A percentile compares a stretch with the other conserved stretches of the same genome.
Conservation (phyloP, 331 rosid genomes). For the Telfairia occidentalis region DNA sequence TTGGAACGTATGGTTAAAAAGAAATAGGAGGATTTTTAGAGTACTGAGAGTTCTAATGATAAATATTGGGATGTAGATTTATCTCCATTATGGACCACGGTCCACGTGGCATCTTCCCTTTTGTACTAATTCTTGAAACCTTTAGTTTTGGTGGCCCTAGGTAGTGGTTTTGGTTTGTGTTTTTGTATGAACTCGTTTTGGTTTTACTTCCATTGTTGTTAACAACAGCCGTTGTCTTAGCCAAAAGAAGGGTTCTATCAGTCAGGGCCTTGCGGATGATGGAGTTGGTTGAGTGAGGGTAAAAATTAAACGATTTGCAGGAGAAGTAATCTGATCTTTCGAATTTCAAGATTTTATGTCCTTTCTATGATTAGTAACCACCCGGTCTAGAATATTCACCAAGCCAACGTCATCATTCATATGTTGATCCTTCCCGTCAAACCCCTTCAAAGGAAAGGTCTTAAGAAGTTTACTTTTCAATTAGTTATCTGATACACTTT, state of each 20-base stretch:
- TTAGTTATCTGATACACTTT: neutral
- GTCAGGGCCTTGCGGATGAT: neutral
- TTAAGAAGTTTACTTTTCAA: neutral
- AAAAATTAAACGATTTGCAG: neutral
- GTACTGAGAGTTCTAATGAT: neutral
- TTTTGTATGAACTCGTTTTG: neutral
- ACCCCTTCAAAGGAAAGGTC: neutral
- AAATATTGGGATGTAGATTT: neutral
- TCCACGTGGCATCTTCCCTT: neutral
- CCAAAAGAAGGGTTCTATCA: neutral
- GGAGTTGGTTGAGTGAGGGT: neutral
- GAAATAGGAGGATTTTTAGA: neutral
- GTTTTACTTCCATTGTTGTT: neutral
- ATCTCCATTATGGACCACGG: neutral
- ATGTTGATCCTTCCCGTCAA: neutral
- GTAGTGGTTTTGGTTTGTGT: neutral
- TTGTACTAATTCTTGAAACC: neutral
- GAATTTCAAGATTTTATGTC: neutral
- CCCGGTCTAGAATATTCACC: no score
- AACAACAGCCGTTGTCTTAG: neutral
- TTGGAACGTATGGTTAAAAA: no score
- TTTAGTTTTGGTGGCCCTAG: neutral
- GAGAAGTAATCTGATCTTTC: neutral
- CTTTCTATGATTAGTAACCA: no score
- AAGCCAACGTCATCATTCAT: no score